Evolutionary conservation across 1,139 yeast species (phyloP), one percentile per base, ranked within the genome.

Genomic region (Cylindricascospora bacillispora): DNA sequence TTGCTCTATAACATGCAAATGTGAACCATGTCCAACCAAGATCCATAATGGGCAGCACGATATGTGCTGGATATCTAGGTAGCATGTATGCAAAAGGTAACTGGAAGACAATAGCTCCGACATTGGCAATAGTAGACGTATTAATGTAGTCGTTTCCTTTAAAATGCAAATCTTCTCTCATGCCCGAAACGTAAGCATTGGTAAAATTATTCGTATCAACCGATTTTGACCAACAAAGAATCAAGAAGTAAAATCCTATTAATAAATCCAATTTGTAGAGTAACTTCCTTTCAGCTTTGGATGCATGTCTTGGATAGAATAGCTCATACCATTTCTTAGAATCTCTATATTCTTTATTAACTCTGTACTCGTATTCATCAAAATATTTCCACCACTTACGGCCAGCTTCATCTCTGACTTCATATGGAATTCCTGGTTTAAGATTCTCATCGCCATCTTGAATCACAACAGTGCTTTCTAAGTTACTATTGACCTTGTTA

Each of bases 171-270:
- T 64, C 73, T 42, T 71, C 71, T 38, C 68, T 59, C 64, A 78
- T 62, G 9, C 77, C 75, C 12, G 77, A 67, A 27, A 76, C 73
- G 47, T 77, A 78, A n/a, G 85, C 83, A 46, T 72, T 73, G 33
- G 70, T 68, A 30, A 72, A 57, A 44, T 56, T 57, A 27, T 73
- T 62, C 35, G 67, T 67, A 49, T 78, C 86, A 30, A 78, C 57
- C 34, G 73, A 73, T 46, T 77, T 77, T 29, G 73, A 75, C 79
- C 82, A 78, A 51, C 74, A 76, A 13, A 75, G 70, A 56, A 73
- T 56, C 42, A 75, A 60, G 20, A 78, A 65, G 48, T 71, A 77
- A 24, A 71, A 54, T 3, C 78, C 67, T 38, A 78, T 59, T 26
- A 74, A 45, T 9, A 75, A 34, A 45, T 79, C 92, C 30, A 78